Percentiles rank a stretch among this genome's conserved stretches.
Evolutionary conservation across 768 basidiomycete genomes (phyloP).

Genomic region (Collybia nuda): DNA sequence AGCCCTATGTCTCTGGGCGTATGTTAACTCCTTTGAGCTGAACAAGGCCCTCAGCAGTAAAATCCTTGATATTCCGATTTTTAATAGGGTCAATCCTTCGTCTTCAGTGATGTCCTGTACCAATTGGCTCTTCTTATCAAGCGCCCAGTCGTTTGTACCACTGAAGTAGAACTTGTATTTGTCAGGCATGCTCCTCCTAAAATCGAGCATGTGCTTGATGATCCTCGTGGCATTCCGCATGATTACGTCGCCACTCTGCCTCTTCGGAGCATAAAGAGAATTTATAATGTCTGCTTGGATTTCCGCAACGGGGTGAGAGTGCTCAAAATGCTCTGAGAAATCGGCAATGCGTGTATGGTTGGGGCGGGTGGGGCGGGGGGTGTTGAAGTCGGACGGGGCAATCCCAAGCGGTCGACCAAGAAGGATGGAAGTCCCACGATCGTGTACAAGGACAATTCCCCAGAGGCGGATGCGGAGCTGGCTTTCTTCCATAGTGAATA

Average conservation of each 20-base stretch:
- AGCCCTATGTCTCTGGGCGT: slow-evolving; percentile 64
- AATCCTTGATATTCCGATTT: slow-evolving; percentile 80
- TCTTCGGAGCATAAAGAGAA: slow-evolving; percentile 78
- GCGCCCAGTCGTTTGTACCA: slow-evolving; percentile 75
- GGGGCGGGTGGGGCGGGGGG: slow-evolving; percentile 62
- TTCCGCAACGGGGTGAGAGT: slow-evolving; percentile 73
- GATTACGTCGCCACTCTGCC: slow-evolving; percentile 64
- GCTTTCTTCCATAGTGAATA: slow-evolving; percentile 76
- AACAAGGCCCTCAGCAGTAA: slow-evolving; percentile 78
- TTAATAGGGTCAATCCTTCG: slow-evolving; percentile 79
- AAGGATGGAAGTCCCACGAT: slow-evolving; percentile 85
- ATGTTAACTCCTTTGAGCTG: slow-evolving; percentile 70
- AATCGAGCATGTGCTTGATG: slow-evolving; percentile 73
- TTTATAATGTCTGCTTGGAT: slow-evolving; percentile 91
- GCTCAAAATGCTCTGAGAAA: slow-evolving; percentile 78
- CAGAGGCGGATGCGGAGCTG: slow-evolving; percentile 80
- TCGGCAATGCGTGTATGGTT: slow-evolving; percentile 40
- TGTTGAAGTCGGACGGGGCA: slow-evolving; percentile 79
- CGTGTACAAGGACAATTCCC: slow-evolving; percentile 84
- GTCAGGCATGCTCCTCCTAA: slow-evolving; percentile 67
- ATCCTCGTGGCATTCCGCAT: slow-evolving; percentile 80
- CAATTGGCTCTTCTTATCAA: slow-evolving; percentile 63
- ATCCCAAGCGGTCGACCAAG: slow-evolving; percentile 86
- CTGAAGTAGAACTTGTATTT: slow-evolving; percentile 73
- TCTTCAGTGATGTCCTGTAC: slow-evolving; percentile 78